Evolutionary conservation across 257 asterid genomes (phyloP), one percentile per base, ranked within the genome.

Genomic region (Ehretia macrophylla): DNA sequence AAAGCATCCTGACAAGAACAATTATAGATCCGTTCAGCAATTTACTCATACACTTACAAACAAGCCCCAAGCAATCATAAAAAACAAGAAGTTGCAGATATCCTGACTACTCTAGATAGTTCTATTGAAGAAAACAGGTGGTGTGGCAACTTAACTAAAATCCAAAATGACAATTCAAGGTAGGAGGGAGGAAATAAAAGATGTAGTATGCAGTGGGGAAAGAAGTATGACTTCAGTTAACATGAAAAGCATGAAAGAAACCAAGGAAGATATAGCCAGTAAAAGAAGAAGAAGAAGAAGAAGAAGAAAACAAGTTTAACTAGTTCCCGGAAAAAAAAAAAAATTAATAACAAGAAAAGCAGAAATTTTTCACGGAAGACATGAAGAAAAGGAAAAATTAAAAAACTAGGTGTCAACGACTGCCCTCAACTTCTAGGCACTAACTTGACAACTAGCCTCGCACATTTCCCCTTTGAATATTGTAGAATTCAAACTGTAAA

Each of bases 1-100:
- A 77, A 92, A 81, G 73, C 97, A 92, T 54, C 95, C 98, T 92
- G 77, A 58, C 53, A 38, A 23, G 37, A 32, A 49, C 42, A 44
- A 62, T 19, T 17, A 20, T 14, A 45, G 5, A n/a, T 16, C 11
- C 18, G 16, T 47, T 47, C 52, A 47, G 20, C 9, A 16, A 8
- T 47, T 17, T n/a, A 47, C 19, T 19, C n/a, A 8, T 20, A 16
- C 56, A 8, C 32, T 11, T 2, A 27, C 16, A 14, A 51, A 27
- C 32, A 51, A 48, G 52, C 52, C 21, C 22, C 8, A 48, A 48
- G 22, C 8, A 10, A 27, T 27, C 37, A 22, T 51, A 38, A 6
- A 38, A 38, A 5, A 42, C 3, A 42, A 10, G 4, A 6, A 27
- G 35, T 27, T 1, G 35, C 3, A 27, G 35, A 27, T 27, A 27